Conservation (phyloP, 257 asterid genomes). For the Solanum gracilifrons region DNA sequence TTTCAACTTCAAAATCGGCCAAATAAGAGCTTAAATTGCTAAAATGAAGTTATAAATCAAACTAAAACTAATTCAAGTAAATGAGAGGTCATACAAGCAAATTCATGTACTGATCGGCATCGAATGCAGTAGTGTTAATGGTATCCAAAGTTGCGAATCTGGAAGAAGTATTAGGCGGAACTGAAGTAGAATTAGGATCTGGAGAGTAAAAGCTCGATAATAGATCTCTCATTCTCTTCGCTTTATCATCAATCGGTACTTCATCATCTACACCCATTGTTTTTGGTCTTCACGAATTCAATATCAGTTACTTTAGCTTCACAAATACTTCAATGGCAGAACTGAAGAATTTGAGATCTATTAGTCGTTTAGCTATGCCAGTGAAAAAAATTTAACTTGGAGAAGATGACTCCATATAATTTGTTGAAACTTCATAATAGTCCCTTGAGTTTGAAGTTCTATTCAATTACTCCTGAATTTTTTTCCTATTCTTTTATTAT, state of each 20-base stretch:
- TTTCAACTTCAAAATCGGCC: background rate
- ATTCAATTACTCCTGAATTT: background rate
- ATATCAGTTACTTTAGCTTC: background rate
- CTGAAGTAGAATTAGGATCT: constrained; percentile 45
- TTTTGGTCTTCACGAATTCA: background rate
- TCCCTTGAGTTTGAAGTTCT: background rate
- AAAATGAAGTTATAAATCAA: background rate
- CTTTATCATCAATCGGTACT: constrained; percentile 65
- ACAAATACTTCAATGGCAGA: background rate
- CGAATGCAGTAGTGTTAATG: constrained; percentile 76
- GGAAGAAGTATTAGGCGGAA: constrained; percentile 36
- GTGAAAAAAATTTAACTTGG: background rate
- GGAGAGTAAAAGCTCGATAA: constrained; percentile 84
- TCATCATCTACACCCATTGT: background rate
- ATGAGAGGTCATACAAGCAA: constrained; percentile 48
- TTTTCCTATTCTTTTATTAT: too few relatives aligned
- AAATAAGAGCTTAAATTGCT: background rate
- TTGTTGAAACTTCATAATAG: background rate
- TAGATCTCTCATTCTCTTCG: constrained; percentile 96
- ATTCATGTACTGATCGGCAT: constrained; percentile 95
- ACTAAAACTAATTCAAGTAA: background rate
- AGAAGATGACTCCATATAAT: background rate
- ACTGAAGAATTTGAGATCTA: background rate
- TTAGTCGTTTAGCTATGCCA: background rate
- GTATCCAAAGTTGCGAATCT: constrained; percentile 96